Conservation (phyloP, 495 filamentous ascomycete species). For the Aspergillus funiculosus region DNA sequence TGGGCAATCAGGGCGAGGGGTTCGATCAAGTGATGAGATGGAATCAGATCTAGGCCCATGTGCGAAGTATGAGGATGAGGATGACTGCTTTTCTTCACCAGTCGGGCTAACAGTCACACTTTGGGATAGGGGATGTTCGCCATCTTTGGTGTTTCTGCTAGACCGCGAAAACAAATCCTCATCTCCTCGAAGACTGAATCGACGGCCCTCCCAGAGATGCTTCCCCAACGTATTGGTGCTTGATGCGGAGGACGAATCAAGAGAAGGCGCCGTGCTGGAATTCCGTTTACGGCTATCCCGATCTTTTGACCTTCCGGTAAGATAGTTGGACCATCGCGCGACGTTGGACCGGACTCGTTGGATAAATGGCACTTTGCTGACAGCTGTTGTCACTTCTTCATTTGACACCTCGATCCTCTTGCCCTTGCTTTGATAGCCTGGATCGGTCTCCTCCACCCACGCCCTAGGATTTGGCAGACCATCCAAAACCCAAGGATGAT, state of each 20-base stretch:
- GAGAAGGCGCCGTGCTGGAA: constrained; percentile 30
- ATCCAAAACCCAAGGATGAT: constrained; percentile 88
- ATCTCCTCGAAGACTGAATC: constrained; percentile 65
- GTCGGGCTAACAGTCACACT: constrained; percentile 74
- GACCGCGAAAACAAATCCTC: constrained; percentile 45
- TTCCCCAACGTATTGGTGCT: constrained; percentile 32
- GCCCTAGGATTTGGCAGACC: constrained; percentile 65
- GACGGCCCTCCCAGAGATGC: constrained; percentile 45
- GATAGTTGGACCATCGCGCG: constrained; percentile 53
- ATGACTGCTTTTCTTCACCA: constrained; percentile 33
- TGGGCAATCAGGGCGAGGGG: constrained; percentile 38
- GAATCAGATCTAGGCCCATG: constrained; percentile 33
- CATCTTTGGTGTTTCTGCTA: constrained; percentile 41
- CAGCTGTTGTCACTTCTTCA: constrained; percentile 81
- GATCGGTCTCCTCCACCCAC: constrained; percentile 95
- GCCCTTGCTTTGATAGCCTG: constrained; percentile 69
- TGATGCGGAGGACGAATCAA: constrained; percentile 31
- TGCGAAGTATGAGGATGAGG: constrained; percentile 43
- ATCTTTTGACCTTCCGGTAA: constrained; percentile 54
- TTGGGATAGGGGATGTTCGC: constrained; percentile 76
- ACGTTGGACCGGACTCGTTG: constrained; percentile 56
- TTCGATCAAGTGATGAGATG: constrained; percentile 33
- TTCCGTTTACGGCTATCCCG: constrained; percentile 47
- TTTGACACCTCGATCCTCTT: constrained; percentile 90
- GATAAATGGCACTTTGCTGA: constrained; percentile 81